Base-by-base conservation (phyloP, 1,284 basidiomycete species). In the Schizopora paradoxa region DNA sequence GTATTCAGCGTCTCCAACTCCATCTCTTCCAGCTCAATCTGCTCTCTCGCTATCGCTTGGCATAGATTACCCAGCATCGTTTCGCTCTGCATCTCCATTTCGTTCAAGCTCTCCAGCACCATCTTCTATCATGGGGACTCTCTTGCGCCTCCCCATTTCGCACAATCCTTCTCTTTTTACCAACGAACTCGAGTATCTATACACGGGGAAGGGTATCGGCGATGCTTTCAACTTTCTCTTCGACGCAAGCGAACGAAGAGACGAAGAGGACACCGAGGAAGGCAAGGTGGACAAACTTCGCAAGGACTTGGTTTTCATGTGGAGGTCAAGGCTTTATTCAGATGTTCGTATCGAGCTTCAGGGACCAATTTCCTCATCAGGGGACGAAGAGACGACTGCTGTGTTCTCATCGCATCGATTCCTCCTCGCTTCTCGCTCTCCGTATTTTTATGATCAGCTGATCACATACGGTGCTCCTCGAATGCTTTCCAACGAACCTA, bases 241-340 rank as follows among this genome's bases (percentile, higher is more conserved):
- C 57, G 89, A 91, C 53, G 68, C 71, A 48, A 72, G 74, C 42
- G 71, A 66, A 35, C 74, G 82, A 43, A 72, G 73, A 0, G 84
- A 88, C 51, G 78, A 84, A 47, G 69, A 77, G 48, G 72, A 74
- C 41, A 70, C 64, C 31, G 74, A 82, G 42, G 78, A 84, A 49
- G 69, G 77, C 47, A 71, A 89, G n/a, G 67, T 90, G 42, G 90
- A 94, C 67, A 93, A 93, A 64, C 78, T 95, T 3, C 74, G 82
- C 45, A 86, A 92, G 63, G 93, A 96, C 61, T 72, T 96, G 26
- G 89, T 94, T 22, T 96, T 87, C 70, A 94, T 94, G 91, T 96
- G 93, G 93, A 71, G 92, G 22, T 90, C 86, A 13, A 81, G 91
- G 45, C 78, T 97, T 10, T 97, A 93, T 64, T 88, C 89, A 2